phyloP scores from a whole-genome alignment of 2,329 filamentous ascomycete species.

The Dryadomyces sulphureus region DNA sequence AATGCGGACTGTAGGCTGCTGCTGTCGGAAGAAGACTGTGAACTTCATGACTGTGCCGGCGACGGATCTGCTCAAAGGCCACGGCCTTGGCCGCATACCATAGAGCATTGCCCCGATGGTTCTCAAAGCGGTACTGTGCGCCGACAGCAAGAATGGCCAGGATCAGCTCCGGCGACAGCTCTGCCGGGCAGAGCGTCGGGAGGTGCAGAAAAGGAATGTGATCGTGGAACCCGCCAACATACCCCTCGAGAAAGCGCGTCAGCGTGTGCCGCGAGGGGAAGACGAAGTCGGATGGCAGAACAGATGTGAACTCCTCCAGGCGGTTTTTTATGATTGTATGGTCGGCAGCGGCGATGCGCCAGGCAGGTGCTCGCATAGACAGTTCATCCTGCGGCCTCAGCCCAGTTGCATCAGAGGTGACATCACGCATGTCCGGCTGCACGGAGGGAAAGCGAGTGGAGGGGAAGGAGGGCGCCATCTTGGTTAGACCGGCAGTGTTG shows the following conservation, averaged over 20 bases:
- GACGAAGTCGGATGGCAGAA: conserved; percentile 47
- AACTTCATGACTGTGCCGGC: conserved; percentile 40
- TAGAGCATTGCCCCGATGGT: conserved; percentile 40
- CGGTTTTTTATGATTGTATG: conserved; percentile 41
- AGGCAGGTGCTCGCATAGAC: conserved; percentile 21
- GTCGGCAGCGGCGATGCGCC: conserved; percentile 37
- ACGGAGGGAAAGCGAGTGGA: conserved; percentile 39
- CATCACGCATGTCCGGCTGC: conserved; percentile 35
- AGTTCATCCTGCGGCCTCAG: conserved; percentile 25
- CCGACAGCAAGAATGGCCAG: conserved; percentile 54
- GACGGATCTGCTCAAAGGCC: conserved; percentile 41
- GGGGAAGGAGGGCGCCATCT: conserved; percentile 32
- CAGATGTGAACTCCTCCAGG: conserved; percentile 45
- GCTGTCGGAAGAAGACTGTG: conserved; percentile 41
- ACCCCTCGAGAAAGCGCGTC: conserved; percentile 54
- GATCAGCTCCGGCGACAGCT: conserved; percentile 53
- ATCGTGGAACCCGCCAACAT: conserved; percentile 49
- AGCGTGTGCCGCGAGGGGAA: conserved; percentile 56
- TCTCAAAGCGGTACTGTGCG: conserved; percentile 50
- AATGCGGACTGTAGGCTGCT: conserved; percentile 44
- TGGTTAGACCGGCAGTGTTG: conserved; percentile 20
- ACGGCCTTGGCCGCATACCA: conserved; percentile 48
- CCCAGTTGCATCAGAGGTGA: conserved; percentile 17
- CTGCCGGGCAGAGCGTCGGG: conserved; percentile 46
- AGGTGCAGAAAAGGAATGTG: conserved; percentile 51